Conservation (phyloP, 768 basidiomycete species). For the Boletales sp. region DNA sequence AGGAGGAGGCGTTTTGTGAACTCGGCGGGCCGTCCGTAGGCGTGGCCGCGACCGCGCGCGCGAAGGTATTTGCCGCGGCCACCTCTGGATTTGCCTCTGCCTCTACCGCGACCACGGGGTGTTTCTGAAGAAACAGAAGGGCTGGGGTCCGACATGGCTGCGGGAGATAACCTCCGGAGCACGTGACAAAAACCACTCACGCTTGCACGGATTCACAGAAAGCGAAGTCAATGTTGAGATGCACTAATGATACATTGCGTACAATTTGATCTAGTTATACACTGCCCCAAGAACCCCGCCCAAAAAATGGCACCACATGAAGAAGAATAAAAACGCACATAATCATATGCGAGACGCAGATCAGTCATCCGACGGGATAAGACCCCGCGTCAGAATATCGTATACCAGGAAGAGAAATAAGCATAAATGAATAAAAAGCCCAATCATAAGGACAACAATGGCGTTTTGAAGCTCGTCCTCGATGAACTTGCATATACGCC, state of each 20-base stretch:
- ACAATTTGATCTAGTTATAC: neutral
- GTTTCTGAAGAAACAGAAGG: constrained; percentile 9
- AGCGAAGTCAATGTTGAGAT: neutral
- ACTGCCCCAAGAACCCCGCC: neutral
- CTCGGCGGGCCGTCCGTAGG: constrained; percentile 60
- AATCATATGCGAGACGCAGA: neutral
- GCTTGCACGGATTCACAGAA: too few relatives aligned
- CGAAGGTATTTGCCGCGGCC: constrained; percentile 74
- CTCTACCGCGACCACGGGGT: constrained; percentile 40
- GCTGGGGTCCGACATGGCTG: constrained; percentile 9
- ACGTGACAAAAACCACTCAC: too few relatives aligned
- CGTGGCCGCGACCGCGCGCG: constrained; percentile 60
- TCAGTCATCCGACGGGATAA: constrained; percentile 26
- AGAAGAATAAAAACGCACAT: neutral
- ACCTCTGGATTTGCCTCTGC: constrained; percentile 58
- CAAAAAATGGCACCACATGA: constrained; percentile 11
- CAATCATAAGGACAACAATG: constrained; percentile 20
- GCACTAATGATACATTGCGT: constrained; percentile 15
- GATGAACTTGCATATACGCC: constrained; percentile 14
- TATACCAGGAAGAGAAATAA: constrained; percentile 27
- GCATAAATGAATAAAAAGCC: constrained; percentile 25
- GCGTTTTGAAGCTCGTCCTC: constrained; percentile 30
- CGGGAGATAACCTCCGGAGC: neutral
- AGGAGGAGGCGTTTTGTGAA: constrained; percentile 59
- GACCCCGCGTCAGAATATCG: constrained; percentile 26